Base-by-base conservation (phyloP, 1,139 yeast species). In the Suhomyces bokatorum region DNA sequence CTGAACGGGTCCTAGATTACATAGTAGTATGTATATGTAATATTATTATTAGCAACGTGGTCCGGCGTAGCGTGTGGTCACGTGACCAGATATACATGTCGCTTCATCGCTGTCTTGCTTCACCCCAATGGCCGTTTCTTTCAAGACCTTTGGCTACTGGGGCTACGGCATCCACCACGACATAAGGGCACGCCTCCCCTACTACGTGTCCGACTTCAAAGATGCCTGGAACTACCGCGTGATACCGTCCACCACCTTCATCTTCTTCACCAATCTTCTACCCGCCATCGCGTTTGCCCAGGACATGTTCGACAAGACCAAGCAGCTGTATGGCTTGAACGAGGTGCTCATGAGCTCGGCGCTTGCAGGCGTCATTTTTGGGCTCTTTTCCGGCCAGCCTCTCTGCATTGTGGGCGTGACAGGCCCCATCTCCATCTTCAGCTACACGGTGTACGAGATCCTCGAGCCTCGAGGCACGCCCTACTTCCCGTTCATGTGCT, bases 261-360 rank as follows among this genome's bases (percentile, higher is more conserved):
- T 91, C 35, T 91, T 87, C 66, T 88, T 93, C 71, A 89, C 96
- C 41, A 93, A 93, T 60, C 63, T 93, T 36, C 70, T 93, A 27
- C 99, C 99, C 1, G 98, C 98, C 0, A 78, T 93, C 37, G 97
- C 98, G 0, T 93, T 93, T 73, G 96, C 98, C 1, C 97, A 90
- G 60, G 99, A 93, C 62, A 86, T 91, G 97, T 90, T 89, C 62
- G 90, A 91, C 66, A 81, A 88, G 48, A 93, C 99, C 0, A 68
- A 86, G 46, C 83, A 87, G 55, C 77, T 91, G 22, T 93, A 87
- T 58, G 99, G 99, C 2, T 87, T 93, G 2, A 93, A 93, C 60
- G 99, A 93, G 60, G 87, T 91, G 3, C 69, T 93, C 29, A 62
- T 93, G 60, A 77, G 95, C 17, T 81, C 91, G 29, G 97, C 97